phyloP scores from a whole-genome alignment of 2,329 filamentous ascomycete species.

The Neofusicoccum cordaticola region DNA sequence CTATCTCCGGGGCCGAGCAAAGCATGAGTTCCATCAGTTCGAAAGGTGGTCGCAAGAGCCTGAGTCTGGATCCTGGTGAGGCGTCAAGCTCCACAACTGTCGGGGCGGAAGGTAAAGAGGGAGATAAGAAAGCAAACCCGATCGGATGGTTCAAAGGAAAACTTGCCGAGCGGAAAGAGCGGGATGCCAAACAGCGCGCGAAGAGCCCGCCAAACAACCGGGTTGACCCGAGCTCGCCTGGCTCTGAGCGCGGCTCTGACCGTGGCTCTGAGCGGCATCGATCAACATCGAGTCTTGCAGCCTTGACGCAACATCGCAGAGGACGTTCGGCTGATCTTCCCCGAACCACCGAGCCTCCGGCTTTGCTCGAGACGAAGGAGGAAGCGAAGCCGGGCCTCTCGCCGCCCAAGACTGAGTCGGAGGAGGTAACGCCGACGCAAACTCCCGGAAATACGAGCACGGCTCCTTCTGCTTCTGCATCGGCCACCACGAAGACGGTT shows the following conservation, averaged over 20 bases:
- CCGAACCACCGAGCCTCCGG: background rate
- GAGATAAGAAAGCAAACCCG: slow-evolving; percentile 55
- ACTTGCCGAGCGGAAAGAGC: slow-evolving; percentile 57
- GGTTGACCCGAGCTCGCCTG: background rate
- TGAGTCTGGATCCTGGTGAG: slow-evolving; percentile 6
- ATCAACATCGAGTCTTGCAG: slow-evolving; percentile 9
- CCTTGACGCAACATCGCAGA: slow-evolving; percentile 12
- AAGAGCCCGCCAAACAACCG: slow-evolving; percentile 46
- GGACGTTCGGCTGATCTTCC: slow-evolving; percentile 13
- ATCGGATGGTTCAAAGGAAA: slow-evolving; percentile 66
- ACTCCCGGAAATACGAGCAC: background rate
- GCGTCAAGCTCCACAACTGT: slow-evolving; percentile 23
- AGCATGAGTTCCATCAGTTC: slow-evolving; percentile 39
- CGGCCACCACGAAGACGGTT: background rate
- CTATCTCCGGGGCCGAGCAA: slow-evolving; percentile 35
- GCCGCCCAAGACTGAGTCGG: background rate
- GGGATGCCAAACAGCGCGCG: slow-evolving; percentile 51
- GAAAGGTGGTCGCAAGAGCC: slow-evolving; percentile 10
- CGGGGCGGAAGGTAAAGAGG: slow-evolving; percentile 35
- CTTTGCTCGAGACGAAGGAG: background rate
- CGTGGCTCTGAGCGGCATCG: slow-evolving; percentile 4
- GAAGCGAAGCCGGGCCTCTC: slow-evolving; percentile 7
- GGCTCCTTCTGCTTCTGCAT: background rate
- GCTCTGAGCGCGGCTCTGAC: background rate
- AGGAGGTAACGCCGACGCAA: slow-evolving; percentile 9